These are phyloP conservation scores for Suhomyces panamericanus DNA, from an alignment of 1,139 yeast genomes.

Conservation along the genomic window DNA sequence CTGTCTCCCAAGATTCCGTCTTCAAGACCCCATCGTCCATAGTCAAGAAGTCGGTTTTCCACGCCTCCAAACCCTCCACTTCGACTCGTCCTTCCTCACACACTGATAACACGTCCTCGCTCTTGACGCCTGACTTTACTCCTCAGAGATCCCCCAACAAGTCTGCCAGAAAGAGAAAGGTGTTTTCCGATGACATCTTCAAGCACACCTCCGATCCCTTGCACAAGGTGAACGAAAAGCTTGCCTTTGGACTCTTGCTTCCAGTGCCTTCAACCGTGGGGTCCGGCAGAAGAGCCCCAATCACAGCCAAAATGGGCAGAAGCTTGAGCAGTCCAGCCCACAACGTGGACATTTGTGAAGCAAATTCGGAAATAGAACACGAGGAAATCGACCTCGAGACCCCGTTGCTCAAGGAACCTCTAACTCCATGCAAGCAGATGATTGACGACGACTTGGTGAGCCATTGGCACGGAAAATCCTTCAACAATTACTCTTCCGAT, in stretches of 20 bases:
- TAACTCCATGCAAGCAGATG: conserved; percentile 39
- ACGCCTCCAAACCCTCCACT: not conserved
- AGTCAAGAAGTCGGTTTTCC: conserved; percentile 12
- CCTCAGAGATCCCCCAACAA: conserved; percentile 28
- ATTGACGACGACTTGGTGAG: conserved; percentile 35
- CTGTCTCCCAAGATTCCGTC: not conserved
- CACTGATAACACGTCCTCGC: conserved; percentile 10
- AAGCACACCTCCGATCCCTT: conserved; percentile 12
- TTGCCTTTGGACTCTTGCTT: conserved; percentile 32
- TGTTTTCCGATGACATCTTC: conserved; percentile 19
- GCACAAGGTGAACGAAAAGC: conserved; percentile 11
- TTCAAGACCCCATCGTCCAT: conserved; percentile 18
- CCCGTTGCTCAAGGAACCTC: conserved; percentile 9
- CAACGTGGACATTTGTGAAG: conserved; percentile 3
- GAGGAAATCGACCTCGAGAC: conserved; percentile 16
- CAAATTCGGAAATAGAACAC: conserved; percentile 14
- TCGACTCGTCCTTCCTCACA: not conserved
- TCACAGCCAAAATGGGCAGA: conserved; percentile 2
- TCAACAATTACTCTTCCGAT: conserved; percentile 29
- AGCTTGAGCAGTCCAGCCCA: conserved; percentile 4
- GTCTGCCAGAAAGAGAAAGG: conserved; percentile 15
- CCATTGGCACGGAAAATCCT: conserved; percentile 42
- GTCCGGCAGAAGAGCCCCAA: conserved; percentile 30
- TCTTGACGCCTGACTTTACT: conserved; percentile 38
- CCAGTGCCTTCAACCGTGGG: conserved; percentile 48